Conservation (phyloP, 2,329 filamentous ascomycete species). For the Geosmithia putterillii region DNA sequence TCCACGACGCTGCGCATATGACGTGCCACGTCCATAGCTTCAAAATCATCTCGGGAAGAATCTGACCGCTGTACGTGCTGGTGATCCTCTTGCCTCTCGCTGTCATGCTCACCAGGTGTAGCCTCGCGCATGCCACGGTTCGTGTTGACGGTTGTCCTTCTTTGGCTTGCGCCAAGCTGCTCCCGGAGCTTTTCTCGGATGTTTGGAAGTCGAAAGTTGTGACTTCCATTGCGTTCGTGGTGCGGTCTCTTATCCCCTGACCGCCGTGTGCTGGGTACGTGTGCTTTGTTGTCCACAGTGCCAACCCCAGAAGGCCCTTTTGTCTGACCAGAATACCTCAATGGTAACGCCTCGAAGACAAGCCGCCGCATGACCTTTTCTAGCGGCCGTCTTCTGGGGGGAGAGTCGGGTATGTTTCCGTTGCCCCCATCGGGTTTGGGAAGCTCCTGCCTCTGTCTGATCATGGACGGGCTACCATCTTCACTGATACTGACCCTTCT, state of each 20-base stretch:
- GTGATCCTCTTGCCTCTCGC: background rate
- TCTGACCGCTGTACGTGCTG: background rate
- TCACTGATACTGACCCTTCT: constrained; percentile 1
- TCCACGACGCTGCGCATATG: background rate
- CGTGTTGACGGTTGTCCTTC: background rate
- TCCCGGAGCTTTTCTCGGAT: background rate
- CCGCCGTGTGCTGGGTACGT: background rate
- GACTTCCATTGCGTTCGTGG: background rate
- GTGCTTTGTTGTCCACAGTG: background rate
- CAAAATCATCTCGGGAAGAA: background rate
- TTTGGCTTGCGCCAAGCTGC: background rate
- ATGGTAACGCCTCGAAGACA: background rate
- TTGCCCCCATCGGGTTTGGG: background rate
- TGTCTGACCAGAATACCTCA: background rate
- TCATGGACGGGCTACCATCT: background rate
- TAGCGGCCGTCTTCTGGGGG: background rate
- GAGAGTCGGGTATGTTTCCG: background rate
- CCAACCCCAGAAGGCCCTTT: background rate
- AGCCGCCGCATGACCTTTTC: background rate
- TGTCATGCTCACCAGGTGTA: background rate
- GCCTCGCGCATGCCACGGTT: no score
- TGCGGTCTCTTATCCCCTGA: background rate
- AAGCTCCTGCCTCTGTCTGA: background rate
- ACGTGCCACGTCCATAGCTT: background rate
- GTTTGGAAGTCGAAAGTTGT: background rate